Evolutionary conservation across 1,284 basidiomycete genomes (phyloP).

Genomic region (Pyrrhoderma noxium): DNA sequence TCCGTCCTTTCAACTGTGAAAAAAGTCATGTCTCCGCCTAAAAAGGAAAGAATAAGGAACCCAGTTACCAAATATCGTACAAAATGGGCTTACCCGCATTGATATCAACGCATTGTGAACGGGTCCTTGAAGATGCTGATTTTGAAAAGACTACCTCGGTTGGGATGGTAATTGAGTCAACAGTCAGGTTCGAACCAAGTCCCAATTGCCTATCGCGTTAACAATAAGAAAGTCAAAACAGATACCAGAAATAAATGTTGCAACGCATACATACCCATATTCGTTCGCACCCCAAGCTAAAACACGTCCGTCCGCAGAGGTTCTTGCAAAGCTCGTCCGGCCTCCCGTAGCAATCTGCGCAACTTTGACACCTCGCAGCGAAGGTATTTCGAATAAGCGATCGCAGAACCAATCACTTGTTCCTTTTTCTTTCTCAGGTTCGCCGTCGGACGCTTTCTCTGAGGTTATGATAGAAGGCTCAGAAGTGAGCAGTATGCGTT

Average conservation of each 20-base stretch:
- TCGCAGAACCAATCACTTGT: slow-evolving; percentile 65
- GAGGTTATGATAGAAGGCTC: slow-evolving; percentile 13
- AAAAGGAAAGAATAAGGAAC: neutral
- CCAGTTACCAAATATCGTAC: slow-evolving; percentile 12
- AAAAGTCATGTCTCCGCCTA: slow-evolving; percentile 72
- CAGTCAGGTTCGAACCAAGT: slow-evolving; percentile 60
- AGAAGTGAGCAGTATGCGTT: slow-evolving; percentile 28
- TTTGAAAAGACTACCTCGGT: slow-evolving; percentile 78
- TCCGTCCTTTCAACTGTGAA: slow-evolving; percentile 67
- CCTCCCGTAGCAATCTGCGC: slow-evolving; percentile 71
- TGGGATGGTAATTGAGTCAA: slow-evolving; percentile 74
- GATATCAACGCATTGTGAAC: slow-evolving; percentile 58
- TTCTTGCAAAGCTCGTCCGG: slow-evolving; percentile 67
- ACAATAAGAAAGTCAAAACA: neutral
- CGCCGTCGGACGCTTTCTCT: too few relatives aligned
- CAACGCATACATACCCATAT: slow-evolving; percentile 62
- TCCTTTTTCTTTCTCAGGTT: too few relatives aligned
- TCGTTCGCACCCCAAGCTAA: slow-evolving; percentile 90
- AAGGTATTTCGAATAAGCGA: slow-evolving; percentile 73
- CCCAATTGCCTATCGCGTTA: slow-evolving; percentile 62
- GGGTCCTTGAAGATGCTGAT: slow-evolving; percentile 44
- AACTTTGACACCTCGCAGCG: slow-evolving; percentile 55
- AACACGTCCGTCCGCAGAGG: slow-evolving; percentile 59
- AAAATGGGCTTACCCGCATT: slow-evolving; percentile 47
- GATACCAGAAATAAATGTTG: neutral